Conservation (phyloP, 129 eudicot species). For the Pseudognaphalium luteoalbum region DNA sequence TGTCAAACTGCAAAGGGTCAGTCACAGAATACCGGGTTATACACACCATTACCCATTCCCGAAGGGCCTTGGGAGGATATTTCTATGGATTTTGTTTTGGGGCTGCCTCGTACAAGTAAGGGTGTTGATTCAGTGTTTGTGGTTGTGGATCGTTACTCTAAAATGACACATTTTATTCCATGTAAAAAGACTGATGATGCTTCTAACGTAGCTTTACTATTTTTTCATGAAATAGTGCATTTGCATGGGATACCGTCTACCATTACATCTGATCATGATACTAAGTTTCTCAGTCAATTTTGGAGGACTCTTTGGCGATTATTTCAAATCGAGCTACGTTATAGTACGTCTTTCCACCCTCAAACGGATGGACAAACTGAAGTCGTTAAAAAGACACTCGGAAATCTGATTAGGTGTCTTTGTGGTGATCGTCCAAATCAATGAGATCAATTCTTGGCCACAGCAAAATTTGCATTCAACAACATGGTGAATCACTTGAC, state of each 20-base stretch:
- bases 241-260: neutral
- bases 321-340: neutral
- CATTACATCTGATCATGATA: neutral
- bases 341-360: too few relatives aligned
- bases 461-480: neutral
- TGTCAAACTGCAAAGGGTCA: neutral
- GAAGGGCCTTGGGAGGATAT: too few relatives aligned
- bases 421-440: too few relatives aligned
- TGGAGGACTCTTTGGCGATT: neutral
- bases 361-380: too few relatives aligned
- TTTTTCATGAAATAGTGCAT: neutral
- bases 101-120: neutral
- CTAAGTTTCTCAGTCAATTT: neutral
- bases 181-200: neutral
- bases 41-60: too few relatives aligned
- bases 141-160: neutral
- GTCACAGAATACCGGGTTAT: too few relatives aligned
- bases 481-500: neutral
- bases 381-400: too few relatives aligned
- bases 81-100: too few relatives aligned
- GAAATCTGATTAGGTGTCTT: too few relatives aligned
- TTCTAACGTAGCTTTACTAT: neutral
- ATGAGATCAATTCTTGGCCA: neutral
- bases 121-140: neutral
- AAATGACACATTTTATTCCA: neutral